phyloP scores from a whole-genome alignment of 129 eudicot species.

The Chrysanthemum makinoi region DNA sequence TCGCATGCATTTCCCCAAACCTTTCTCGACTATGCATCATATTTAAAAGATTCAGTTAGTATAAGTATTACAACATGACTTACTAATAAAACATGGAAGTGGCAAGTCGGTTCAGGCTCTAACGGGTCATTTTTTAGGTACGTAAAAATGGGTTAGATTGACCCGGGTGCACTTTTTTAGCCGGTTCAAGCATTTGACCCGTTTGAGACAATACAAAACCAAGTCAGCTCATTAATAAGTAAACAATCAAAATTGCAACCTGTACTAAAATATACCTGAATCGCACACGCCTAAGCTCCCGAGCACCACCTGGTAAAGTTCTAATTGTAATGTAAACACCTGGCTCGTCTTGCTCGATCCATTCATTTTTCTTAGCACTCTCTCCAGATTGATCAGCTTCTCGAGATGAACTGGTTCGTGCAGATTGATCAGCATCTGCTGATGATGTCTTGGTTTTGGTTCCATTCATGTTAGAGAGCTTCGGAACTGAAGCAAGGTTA shows the following conservation, averaged over 20 bases:
- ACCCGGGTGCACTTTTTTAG: too few species aligned
- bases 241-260: neutral
- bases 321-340: constrained; percentile 92
- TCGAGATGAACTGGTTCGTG: constrained; percentile 62
- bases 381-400: constrained; percentile 75
- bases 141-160: too few species aligned
- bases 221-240: neutral
- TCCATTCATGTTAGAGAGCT: constrained; percentile 72
- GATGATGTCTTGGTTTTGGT: constrained; percentile 75
- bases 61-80: neutral
- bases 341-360: constrained; percentile 94
- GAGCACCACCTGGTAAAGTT: constrained; percentile 65
- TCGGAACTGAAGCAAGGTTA: constrained; percentile 55
- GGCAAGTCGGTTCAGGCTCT: too few species aligned
- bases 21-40: constrained; percentile 67
- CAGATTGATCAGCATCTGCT: constrained; percentile 53
- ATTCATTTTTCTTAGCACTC: constrained; percentile 76
- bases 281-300: constrained; percentile 95
- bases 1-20: constrained; percentile 90
- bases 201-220: neutral
- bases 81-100: too few species aligned
- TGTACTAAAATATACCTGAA: constrained; percentile 54
- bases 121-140: too few species aligned
- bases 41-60: neutral
- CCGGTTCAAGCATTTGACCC: neutral